Conservation (phyloP, 495 filamentous ascomycete species). For the Lasiosphaeria ovina region DNA sequence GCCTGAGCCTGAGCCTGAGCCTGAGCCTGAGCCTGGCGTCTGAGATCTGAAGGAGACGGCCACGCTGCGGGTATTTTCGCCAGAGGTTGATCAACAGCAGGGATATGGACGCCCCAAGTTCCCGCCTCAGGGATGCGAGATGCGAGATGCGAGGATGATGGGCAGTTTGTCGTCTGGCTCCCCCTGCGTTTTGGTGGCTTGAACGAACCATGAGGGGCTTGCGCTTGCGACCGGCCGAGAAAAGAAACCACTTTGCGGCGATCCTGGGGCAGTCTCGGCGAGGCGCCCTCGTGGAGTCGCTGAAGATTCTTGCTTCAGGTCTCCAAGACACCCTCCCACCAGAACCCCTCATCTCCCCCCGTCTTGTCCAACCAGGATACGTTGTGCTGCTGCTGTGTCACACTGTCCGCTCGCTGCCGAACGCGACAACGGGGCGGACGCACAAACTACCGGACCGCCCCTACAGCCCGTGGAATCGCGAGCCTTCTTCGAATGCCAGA, state of each 20-base stretch:
- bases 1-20: no score
- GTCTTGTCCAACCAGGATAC: background rate
- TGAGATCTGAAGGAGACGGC: slow-evolving; percentile 26
- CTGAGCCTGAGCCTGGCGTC: no score
- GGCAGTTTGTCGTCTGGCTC: background rate
- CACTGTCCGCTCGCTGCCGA: background rate
- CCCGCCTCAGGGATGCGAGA: slow-evolving; percentile 10
- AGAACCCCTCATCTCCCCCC: background rate
- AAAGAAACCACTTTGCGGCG: background rate
- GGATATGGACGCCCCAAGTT: slow-evolving; percentile 29
- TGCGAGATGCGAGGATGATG: slow-evolving; percentile 3
- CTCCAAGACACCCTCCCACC: background rate
- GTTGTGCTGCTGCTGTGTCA: background rate
- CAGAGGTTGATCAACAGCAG: slow-evolving; percentile 49
- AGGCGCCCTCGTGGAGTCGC: background rate
- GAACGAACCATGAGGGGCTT: slow-evolving; percentile 2
- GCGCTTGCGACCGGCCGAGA: background rate
- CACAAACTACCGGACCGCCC: background rate
- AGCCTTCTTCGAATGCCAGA: no score
- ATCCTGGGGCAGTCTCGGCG: slow-evolving; percentile 10
- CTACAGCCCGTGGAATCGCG: background rate
- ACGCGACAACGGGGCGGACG: background rate
- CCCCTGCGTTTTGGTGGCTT: background rate
- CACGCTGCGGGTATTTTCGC: slow-evolving; percentile 40
- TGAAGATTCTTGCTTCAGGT: slow-evolving; percentile 12